Conservation (phyloP, 129 eudicot genomes). For the Saussurea involucrata region DNA sequence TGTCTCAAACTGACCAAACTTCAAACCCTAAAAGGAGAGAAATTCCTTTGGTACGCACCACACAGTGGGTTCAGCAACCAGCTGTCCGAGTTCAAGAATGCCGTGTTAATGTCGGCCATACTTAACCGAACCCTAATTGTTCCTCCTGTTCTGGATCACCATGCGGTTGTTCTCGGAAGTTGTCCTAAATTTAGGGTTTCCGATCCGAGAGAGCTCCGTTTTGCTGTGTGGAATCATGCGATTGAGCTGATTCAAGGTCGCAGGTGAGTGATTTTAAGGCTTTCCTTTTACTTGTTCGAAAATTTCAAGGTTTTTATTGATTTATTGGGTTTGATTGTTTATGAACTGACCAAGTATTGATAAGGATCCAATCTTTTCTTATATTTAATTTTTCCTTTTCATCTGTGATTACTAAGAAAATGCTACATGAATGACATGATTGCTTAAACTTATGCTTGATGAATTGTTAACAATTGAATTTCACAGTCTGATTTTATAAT, state of each 20-base stretch:
- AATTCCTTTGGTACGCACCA: slow-evolving; percentile 82
- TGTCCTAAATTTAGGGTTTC: slow-evolving; percentile 94
- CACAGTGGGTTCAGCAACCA: slow-evolving; percentile 99
- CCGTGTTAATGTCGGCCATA: slow-evolving; percentile 57
- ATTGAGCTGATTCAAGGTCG: slow-evolving; percentile 47
- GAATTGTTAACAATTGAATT: background rate
- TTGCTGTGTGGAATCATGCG: slow-evolving; percentile 76
- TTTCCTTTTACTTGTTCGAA: background rate
- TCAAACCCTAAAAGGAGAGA: slow-evolving; percentile 30
- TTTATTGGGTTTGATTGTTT: background rate
- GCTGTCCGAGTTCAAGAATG: slow-evolving; percentile 88
- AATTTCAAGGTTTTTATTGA: background rate
- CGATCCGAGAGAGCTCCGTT: slow-evolving; percentile 53
- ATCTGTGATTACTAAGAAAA: background rate
- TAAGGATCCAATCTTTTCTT: background rate
- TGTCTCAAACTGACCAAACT: slow-evolving; percentile 13
- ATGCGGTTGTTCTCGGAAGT: slow-evolving; percentile 93
- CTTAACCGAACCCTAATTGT: slow-evolving; percentile 80
- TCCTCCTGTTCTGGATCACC: slow-evolving; percentile 96
- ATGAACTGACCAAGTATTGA: background rate
- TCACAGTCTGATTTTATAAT: background rate
- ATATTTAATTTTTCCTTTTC: background rate
- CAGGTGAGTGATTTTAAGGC: slow-evolving; percentile 34
- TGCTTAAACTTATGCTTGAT: background rate
- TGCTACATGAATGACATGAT: background rate